Evolutionary conservation across 805 yeast genomes (phyloP).

Genomic region (Monosporozyma aquatica): DNA sequence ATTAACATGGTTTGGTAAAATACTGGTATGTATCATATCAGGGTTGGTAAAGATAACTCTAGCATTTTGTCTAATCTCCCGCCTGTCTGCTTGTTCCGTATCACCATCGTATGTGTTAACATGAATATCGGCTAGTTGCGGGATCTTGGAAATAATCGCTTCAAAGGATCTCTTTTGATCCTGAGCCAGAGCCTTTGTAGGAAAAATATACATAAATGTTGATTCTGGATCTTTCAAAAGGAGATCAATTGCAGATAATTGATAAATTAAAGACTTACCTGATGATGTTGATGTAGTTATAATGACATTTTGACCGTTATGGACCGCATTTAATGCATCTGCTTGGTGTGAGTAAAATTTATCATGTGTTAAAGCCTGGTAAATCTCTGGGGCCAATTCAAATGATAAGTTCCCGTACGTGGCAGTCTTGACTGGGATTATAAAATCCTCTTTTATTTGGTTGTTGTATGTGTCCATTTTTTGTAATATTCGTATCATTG

Average conservation of each 20-base stretch:
- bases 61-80: conserved; percentile 48
- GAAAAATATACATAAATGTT: conserved; percentile 83
- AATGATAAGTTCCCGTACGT: conserved; percentile 35
- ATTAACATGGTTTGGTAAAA: conserved; percentile 64
- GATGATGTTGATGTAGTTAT: conserved; percentile 94
- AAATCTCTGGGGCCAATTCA: conserved; percentile 43
- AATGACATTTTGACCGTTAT: conserved; percentile 57
- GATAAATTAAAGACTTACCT: conserved; percentile 90
- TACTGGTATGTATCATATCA: conserved; percentile 80
- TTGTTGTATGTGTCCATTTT: conserved; percentile 43
- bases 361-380: conserved; percentile 41
- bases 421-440: conserved; percentile 42
- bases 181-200: conserved; percentile 95
- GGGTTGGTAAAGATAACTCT: conserved; percentile 90
- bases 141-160: conserved; percentile 44
- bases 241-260: conserved; percentile 61
- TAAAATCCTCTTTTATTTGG: conserved; percentile 51
- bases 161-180: conserved; percentile 83
- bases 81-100: conserved; percentile 53
- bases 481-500: conserved; percentile 43
- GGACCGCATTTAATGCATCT: conserved; percentile 55
- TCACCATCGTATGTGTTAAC: conserved; percentile 93
- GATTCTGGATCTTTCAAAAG: conserved; percentile 34
- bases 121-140: conserved; percentile 35
- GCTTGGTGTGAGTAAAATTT: conserved; percentile 75